Conservation (phyloP, 2,329 filamentous ascomycete species). For the Cordyceps cicadae region DNA sequence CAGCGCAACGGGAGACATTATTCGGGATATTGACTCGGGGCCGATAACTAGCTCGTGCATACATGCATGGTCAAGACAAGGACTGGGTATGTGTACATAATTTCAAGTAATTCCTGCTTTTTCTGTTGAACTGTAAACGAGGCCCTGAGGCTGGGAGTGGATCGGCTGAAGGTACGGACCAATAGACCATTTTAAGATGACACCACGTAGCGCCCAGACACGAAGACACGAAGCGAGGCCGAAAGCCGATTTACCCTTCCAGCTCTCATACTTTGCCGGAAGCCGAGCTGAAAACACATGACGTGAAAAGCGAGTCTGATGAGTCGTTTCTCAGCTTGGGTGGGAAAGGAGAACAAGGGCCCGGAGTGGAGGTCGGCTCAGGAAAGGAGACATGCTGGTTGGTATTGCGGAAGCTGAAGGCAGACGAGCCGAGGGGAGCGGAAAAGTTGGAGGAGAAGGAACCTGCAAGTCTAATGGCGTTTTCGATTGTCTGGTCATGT, state of each 20-base stretch:
- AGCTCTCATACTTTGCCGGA: neutral
- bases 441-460: neutral
- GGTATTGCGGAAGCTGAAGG: neutral
- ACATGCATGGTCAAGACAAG: no score
- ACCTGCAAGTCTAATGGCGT: neutral
- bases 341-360: neutral
- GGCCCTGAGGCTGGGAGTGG: neutral
- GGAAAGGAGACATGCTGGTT: neutral
- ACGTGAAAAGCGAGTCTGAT: slow-evolving; percentile 1
- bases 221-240: neutral
- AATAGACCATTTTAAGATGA: neutral
- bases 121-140: no score
- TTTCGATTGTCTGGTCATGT: neutral
- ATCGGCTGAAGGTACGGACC: neutral
- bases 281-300: neutral
- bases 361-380: slow-evolving; percentile 6
- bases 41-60: no score
- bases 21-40: no score
- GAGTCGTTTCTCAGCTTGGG: neutral
- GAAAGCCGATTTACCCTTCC: neutral
- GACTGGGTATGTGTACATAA: no score
- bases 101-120: no score
- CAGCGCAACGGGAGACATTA: no score
- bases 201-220: neutral
- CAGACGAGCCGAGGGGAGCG: neutral